Evolutionary conservation across 306 rosid genomes (phyloP).

Genomic region (Alnus rubra): DNA sequence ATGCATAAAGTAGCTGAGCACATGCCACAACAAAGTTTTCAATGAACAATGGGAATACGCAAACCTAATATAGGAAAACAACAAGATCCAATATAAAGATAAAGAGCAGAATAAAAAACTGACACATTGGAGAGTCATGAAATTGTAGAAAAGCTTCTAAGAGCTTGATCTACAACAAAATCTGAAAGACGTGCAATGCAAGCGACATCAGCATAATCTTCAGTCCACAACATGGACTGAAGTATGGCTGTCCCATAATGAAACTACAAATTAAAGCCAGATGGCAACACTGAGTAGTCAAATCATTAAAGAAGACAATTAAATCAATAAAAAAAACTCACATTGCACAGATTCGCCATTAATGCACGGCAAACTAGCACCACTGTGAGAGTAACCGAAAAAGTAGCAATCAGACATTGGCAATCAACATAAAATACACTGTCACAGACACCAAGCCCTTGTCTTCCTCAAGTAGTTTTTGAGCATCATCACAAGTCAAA

Average conservation of each 20-base stretch:
- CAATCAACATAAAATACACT: not conserved
- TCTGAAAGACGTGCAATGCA: too few relatives aligned
- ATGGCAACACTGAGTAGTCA: not conserved
- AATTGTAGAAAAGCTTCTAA: not conserved
- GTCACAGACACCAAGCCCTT: not conserved
- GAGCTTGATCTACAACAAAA: not conserved
- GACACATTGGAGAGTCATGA: constrained; percentile 4
- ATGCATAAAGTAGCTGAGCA: not conserved
- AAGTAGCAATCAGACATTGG: not conserved
- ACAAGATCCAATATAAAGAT: not conserved
- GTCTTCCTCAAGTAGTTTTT: not conserved
- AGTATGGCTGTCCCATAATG: not conserved
- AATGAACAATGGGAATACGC: constrained; percentile 8
- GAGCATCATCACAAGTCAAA: not conserved
- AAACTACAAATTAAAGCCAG: not conserved
- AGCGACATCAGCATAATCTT: not conserved
- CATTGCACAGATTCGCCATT: not conserved
- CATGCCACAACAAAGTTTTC: constrained; percentile 16
- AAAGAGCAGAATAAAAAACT: constrained; percentile 3
- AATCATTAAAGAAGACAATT: not conserved
- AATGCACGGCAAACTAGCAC: not conserved
- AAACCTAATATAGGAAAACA: constrained; percentile 12
- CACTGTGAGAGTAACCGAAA: not conserved
- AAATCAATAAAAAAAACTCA: not conserved
- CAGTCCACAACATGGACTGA: not conserved